Evolutionary conservation across 345 rosid species (phyloP).

Genomic region (Lepidium didymum): DNA sequence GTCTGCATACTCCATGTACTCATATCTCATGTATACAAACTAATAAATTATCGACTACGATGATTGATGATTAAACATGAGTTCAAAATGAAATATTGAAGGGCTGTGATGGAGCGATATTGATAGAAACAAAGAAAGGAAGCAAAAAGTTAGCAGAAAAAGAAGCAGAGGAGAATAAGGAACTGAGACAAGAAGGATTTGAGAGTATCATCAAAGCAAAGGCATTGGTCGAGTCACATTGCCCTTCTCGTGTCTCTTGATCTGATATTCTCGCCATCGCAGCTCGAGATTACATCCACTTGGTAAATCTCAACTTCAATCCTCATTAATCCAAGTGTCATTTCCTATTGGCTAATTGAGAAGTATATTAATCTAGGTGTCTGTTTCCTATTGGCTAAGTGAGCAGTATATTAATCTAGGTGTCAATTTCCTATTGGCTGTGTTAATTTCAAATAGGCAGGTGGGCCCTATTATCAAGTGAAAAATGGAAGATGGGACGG

Average conservation of each 20-base stretch:
- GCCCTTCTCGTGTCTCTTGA: conserved; percentile 82
- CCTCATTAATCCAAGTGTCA: neutral
- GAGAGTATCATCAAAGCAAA: conserved; percentile 55
- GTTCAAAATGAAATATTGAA: conserved; percentile 16
- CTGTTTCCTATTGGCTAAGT: neutral
- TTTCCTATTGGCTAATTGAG: neutral
- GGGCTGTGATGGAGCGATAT: conserved; percentile 88
- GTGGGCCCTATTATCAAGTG: conserved; percentile 81
- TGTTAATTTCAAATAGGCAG: conserved; percentile 27
- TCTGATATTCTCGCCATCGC: conserved; percentile 84
- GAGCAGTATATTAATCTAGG: neutral
- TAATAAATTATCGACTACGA: too few species aligned
- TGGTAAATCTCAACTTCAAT: conserved; percentile 2
- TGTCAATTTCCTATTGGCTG: neutral
- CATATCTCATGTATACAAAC: neutral
- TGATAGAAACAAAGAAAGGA: conserved; percentile 54
- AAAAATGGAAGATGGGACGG: conserved; percentile 86
- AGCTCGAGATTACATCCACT: conserved; percentile 58
- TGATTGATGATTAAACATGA: neutral
- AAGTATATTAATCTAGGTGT: neutral
- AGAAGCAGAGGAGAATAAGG: conserved; percentile 64
- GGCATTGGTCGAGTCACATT: conserved; percentile 63
- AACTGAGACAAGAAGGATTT: conserved; percentile 61
- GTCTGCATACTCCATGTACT: neutral
- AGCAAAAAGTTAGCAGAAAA: conserved; percentile 58